These are phyloP conservation scores for Bryopsis sp. DNA, from an alignment of 139 green algal species.

Conservation along the genomic window DNA sequence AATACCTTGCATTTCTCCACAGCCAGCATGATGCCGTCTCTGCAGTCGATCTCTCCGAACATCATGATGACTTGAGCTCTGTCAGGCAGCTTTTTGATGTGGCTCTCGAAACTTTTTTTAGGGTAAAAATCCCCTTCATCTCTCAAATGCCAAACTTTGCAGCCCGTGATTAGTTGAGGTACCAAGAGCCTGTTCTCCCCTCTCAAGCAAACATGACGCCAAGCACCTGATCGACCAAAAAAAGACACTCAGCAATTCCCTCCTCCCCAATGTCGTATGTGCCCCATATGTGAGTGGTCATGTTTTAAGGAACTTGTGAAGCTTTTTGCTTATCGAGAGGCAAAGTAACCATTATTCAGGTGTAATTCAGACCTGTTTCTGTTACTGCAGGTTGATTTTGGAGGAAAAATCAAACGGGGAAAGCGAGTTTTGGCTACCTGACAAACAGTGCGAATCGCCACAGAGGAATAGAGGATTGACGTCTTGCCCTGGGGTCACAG, in stretches of 20 bases:
- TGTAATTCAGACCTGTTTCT: too few species aligned
- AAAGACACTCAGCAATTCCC: not conserved
- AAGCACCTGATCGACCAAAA: constrained; percentile 19
- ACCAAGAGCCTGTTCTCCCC: constrained; percentile 12
- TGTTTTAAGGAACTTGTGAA: too few species aligned
- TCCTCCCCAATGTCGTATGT: too few species aligned
- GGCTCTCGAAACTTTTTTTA: constrained; percentile 41
- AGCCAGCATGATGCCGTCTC: constrained; percentile 67
- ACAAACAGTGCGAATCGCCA: constrained; percentile 65
- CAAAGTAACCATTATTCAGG: too few species aligned
- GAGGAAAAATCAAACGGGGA: too few species aligned
- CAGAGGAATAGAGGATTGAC: constrained; percentile 32
- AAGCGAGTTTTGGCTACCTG: constrained; percentile 28
- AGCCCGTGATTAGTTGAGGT: not conserved
- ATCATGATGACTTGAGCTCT: constrained; percentile 52
- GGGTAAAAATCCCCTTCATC: constrained; percentile 51
- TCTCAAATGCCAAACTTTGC: constrained; percentile 62
- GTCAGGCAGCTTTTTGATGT: constrained; percentile 31
- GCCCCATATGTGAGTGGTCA: too few species aligned
- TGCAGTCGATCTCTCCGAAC: constrained; percentile 79
- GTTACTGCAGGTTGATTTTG: too few species aligned
- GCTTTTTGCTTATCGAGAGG: too few species aligned
- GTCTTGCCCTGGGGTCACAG: not conserved
- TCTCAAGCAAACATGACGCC: not conserved
- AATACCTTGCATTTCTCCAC: constrained; percentile 63